Percentiles rank a stretch among this genome's conserved stretches.
These are phyloP conservation scores for Malassezia globosa DNA, from an alignment of 1,284 basidiomycete genomes.

Conservation along the genomic window DNA sequence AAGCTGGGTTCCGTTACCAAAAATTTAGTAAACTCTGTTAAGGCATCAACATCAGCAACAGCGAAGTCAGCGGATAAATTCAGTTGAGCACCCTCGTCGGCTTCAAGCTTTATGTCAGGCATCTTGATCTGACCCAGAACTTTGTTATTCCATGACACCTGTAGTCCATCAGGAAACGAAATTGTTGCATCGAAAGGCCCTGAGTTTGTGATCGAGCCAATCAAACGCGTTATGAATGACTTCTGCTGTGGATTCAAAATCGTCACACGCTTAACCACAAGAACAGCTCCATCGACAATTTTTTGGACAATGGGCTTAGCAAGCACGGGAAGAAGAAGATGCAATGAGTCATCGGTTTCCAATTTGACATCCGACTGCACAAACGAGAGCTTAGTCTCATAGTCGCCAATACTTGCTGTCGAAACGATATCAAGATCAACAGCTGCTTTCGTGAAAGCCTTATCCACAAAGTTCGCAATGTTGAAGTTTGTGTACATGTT, in stretches of 20 bases:
- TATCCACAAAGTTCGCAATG: constrained; percentile 58
- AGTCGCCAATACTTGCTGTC: constrained; percentile 59
- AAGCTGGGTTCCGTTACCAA: constrained; percentile 61
- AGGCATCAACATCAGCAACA: constrained; percentile 56
- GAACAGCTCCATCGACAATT: constrained; percentile 56
- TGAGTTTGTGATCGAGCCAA: constrained; percentile 60
- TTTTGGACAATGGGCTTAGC: constrained; percentile 70
- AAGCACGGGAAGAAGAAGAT: constrained; percentile 60
- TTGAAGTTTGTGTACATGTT: constrained; percentile 55
- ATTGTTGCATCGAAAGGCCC: constrained; percentile 68
- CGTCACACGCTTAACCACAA: constrained; percentile 46
- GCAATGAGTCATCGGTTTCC: constrained; percentile 56
- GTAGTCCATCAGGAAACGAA: constrained; percentile 57
- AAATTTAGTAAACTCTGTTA: constrained; percentile 60
- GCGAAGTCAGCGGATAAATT: constrained; percentile 55
- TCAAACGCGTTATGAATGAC: constrained; percentile 57
- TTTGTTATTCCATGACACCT: constrained; percentile 57
- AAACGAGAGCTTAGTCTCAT: constrained; percentile 57
- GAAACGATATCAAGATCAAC: constrained; percentile 57
- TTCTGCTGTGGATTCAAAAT: constrained; percentile 49
- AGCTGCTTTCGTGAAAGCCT: constrained; percentile 58
- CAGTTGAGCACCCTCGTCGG: constrained; percentile 58
- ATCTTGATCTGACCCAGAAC: constrained; percentile 58
- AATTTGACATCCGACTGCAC: constrained; percentile 56
- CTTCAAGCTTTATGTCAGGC: constrained; percentile 50